Evolutionary conservation across 495 filamentous ascomycete genomes (phyloP).

Genomic region (Hypoxylon cercidicola): DNA sequence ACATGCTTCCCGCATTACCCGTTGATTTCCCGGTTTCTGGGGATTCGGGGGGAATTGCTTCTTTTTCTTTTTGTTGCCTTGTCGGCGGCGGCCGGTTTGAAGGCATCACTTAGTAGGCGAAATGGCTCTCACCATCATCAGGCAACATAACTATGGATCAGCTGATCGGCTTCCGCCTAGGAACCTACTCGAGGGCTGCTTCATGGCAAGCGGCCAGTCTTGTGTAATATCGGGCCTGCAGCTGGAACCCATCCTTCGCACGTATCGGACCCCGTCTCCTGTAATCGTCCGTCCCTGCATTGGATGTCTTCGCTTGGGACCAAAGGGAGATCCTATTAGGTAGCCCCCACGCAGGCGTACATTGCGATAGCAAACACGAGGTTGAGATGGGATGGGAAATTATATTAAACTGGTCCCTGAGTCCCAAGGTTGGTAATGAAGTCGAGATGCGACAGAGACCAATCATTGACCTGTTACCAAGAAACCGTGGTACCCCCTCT

Average conservation of each 20-base stretch:
- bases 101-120: conserved; percentile 3
- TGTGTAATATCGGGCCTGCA: conserved; percentile 28
- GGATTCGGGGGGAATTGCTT: conserved; percentile 1
- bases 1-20: conserved; percentile 37
- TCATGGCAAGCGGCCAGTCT: conserved; percentile 16
- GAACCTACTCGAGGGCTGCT: conserved; percentile 22
- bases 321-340: conserved; percentile 20
- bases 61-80: not conserved
- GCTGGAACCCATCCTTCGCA: conserved; percentile 35
- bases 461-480: no score
- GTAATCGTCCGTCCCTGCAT: conserved; percentile 42
- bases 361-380: conserved; percentile 39
- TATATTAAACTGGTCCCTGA: conserved; percentile 9
- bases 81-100: conserved; percentile 26
- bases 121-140: conserved; percentile 38
- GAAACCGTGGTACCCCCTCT: conserved; percentile 16
- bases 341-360: conserved; percentile 2
- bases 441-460: conserved; percentile 11
- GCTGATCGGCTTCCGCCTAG: conserved; percentile 42
- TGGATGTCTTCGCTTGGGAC: conserved; percentile 18
- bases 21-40: conserved; percentile 29
- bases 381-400: conserved; percentile 20
- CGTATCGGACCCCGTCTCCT: conserved; percentile 37
- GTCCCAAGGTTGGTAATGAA: conserved; percentile 17
- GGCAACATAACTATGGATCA: conserved; percentile 33